These are phyloP conservation scores for Saururus chinensis DNA, from an alignment of 164 flowering plant species.

Conservation along the genomic window DNA sequence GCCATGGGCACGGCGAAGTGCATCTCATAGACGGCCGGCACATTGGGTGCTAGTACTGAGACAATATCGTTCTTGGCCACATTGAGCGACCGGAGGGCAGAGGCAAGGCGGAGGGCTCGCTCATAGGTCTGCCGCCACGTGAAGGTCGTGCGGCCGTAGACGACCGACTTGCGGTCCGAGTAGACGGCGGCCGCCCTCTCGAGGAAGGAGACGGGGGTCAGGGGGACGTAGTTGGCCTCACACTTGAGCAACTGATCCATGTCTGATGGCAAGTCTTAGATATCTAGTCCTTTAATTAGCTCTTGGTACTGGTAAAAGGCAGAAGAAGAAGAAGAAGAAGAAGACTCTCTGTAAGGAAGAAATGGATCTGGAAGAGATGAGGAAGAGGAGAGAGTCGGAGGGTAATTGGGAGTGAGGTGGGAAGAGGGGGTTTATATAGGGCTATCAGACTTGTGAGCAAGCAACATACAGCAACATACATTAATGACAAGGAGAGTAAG, in stretches of 20 bases:
- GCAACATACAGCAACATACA: too few species aligned
- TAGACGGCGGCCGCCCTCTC: slow-evolving; percentile 56
- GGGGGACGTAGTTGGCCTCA: slow-evolving; percentile 58
- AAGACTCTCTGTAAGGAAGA: not conserved
- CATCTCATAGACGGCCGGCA: slow-evolving; percentile 88
- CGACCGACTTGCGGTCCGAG: slow-evolving; percentile 48
- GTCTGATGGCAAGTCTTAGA: not conserved
- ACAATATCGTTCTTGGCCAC: slow-evolving; percentile 59
- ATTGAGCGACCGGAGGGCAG: slow-evolving; percentile 44
- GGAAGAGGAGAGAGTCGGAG: too few species aligned
- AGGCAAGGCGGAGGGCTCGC: slow-evolving; percentile 72
- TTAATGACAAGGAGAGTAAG: too few species aligned
- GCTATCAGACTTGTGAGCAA: too few species aligned
- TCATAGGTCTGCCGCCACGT: slow-evolving; percentile 69
- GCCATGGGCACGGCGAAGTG: slow-evolving; percentile 98
- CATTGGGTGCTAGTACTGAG: slow-evolving; percentile 83
- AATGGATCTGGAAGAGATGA: not conserved
- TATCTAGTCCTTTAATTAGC: too few species aligned
- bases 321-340: not conserved
- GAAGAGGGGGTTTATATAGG: not conserved
- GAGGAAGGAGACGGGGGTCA: slow-evolving; percentile 67
- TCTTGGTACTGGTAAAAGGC: not conserved
- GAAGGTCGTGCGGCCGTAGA: slow-evolving; percentile 48
- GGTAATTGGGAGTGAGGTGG: not conserved
- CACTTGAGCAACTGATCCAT: slow-evolving; percentile 63